Conservation (phyloP, 495 filamentous ascomycete genomes). For the Tuber borchii region DNA sequence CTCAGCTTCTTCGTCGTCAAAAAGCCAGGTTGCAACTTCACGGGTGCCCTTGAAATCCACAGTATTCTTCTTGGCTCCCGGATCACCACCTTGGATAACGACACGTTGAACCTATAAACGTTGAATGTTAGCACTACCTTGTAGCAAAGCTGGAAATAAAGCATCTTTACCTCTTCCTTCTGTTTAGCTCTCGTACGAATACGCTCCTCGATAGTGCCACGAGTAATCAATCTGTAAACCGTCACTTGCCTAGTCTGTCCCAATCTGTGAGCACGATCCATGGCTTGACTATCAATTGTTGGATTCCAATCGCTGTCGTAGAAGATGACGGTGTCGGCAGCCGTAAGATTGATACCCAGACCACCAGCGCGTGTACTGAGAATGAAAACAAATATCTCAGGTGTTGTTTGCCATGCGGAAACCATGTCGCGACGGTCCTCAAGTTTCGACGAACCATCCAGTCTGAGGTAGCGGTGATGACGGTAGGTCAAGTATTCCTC, state of each 20-base stretch:
- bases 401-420: conserved; percentile 80
- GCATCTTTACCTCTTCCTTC: conserved; percentile 66
- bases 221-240: conserved; percentile 94
- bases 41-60: conserved; percentile 49
- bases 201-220: conserved; percentile 94
- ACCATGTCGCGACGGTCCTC: conserved; percentile 96
- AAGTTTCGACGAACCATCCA: conserved; percentile 96
- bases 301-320: conserved; percentile 99
- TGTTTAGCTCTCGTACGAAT: conserved; percentile 96
- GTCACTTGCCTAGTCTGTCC: conserved; percentile 94
- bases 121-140: conserved; percentile 6
- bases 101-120: conserved; percentile 72
- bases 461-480: conserved; percentile 95
- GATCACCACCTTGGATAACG: conserved; percentile 85
- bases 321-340: conserved; percentile 89
- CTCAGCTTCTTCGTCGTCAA: conserved; percentile 41
- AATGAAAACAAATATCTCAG: conserved; percentile 94
- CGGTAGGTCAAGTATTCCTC: conserved; percentile 98
- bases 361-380: conserved; percentile 94
- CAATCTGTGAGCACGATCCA: conserved; percentile 97
- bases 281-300: conserved; percentile 95
- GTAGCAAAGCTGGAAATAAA: neutral
- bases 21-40: conserved; percentile 42
- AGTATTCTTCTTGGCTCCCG: conserved; percentile 53
- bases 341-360: conserved; percentile 93